These are phyloP conservation scores for Oxytropis ochrocephala DNA, from an alignment of 306 rosid genomes.

Conservation along the genomic window DNA sequence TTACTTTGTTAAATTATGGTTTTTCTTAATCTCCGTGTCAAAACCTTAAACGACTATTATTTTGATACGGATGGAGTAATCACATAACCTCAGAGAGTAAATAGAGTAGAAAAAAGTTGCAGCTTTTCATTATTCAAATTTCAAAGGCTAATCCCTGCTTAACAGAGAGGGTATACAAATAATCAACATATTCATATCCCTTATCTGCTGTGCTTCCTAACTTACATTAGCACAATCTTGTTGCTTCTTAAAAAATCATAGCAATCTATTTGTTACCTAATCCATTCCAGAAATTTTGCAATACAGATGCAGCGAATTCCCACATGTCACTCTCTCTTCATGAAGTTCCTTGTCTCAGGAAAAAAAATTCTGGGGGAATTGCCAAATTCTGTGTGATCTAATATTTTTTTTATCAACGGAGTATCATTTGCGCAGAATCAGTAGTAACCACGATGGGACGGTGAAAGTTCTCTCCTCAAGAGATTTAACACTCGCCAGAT, in stretches of 20 bases:
- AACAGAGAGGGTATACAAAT: not conserved
- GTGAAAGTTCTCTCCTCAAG: no score
- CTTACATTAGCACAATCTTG: not conserved
- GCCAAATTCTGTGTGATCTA: conserved; percentile 22
- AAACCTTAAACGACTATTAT: not conserved
- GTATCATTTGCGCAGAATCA: no score
- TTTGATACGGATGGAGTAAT: no score
- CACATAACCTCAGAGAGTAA: not conserved
- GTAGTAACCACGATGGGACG: no score
- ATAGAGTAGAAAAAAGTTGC: not conserved
- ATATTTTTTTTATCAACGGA: not conserved
- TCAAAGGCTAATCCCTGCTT: not conserved
- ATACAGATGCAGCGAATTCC: not conserved
- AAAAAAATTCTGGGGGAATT: conserved; percentile 5
- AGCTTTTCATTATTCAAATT: not conserved
- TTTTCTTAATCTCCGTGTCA: no score
- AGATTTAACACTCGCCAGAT: no score
- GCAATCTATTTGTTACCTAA: not conserved
- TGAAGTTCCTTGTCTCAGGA: not conserved
- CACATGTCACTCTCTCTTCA: not conserved
- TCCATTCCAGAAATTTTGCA: not conserved
- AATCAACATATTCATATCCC: not conserved
- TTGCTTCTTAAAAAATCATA: conserved; percentile 17
- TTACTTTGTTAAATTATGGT: no score
- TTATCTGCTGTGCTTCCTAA: not conserved